Evolutionary conservation across 306 rosid species (phyloP).

Genomic region (Heteromeles arbutifolia): DNA sequence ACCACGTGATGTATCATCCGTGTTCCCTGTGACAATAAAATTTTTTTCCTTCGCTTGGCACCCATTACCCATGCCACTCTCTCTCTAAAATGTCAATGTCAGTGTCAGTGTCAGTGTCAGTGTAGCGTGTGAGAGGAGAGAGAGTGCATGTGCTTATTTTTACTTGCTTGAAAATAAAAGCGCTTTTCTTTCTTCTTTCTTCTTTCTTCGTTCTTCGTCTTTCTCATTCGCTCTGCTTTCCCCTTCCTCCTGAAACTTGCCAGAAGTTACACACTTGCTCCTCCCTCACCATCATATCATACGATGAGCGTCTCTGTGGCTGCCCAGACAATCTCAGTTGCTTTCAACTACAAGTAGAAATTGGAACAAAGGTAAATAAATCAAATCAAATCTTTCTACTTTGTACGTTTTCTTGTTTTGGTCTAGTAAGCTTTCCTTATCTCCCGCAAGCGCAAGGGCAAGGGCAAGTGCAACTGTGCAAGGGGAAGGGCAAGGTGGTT

Average conservation of each 20-base stretch:
- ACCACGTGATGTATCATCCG: too few species aligned
- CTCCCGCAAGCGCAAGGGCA: not conserved
- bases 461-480: not conserved
- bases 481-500: not conserved
- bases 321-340: not conserved
- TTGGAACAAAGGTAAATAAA: not conserved
- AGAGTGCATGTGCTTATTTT: not conserved
- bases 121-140: not conserved
- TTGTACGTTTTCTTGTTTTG: not conserved
- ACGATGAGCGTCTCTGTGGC: not conserved
- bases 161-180: too few species aligned
- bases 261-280: not conserved
- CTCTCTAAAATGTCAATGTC: too few species aligned
- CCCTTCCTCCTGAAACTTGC: not conserved
- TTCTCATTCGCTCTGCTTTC: not conserved
- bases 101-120: not conserved
- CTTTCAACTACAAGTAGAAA: not conserved
- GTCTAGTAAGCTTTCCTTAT: not conserved
- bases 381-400: not conserved
- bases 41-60: too few species aligned
- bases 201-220: not conserved
- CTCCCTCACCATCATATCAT: not conserved
- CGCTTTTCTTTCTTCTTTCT: not conserved
- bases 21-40: too few species aligned
- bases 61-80: too few species aligned